A percentile compares a stretch with the other conserved stretches of the same genome.
Conservation (phyloP, 2,329 filamentous ascomycete genomes). For the Stachybotrys echinatus region DNA sequence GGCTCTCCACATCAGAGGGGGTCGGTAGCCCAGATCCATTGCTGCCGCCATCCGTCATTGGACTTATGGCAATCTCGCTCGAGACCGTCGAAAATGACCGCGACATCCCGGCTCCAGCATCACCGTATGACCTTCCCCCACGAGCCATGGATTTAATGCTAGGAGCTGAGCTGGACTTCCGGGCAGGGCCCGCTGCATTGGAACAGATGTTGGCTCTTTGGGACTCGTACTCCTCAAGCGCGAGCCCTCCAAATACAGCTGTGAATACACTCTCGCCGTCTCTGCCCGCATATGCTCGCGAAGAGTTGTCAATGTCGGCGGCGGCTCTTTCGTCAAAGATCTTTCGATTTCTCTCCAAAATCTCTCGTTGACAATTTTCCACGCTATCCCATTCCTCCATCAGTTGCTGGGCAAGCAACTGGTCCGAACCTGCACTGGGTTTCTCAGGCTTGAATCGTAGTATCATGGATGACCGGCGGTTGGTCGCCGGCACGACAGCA, state of each 20-base stretch:
- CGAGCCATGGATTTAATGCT: too few relatives aligned
- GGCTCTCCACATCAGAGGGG: slow-evolving; percentile 29
- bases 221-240: slow-evolving; percentile 22
- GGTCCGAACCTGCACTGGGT: slow-evolving; percentile 17
- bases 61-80: slow-evolving; percentile 29
- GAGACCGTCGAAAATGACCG: slow-evolving; percentile 26
- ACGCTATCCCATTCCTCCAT: slow-evolving; percentile 33
- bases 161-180: neutral
- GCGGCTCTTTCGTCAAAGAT: slow-evolving; percentile 20
- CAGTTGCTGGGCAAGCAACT: slow-evolving; percentile 28
- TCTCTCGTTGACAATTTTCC: slow-evolving; percentile 22
- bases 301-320: slow-evolving; percentile 11
- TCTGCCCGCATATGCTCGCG: slow-evolving; percentile 7
- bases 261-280: slow-evolving; percentile 22
- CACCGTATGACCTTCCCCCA: neutral
- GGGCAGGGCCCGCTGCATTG: slow-evolving; percentile 7
- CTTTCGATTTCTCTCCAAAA: slow-evolving; percentile 29
- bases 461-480: slow-evolving; percentile 27
- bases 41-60: slow-evolving; percentile 28
- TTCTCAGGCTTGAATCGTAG: slow-evolving; percentile 27
- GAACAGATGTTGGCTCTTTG: slow-evolving; percentile 14
- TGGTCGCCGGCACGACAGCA: slow-evolving; percentile 18
- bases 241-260: slow-evolving; percentile 30
- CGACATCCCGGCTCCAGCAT: slow-evolving; percentile 11
- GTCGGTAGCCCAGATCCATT: slow-evolving; percentile 28